phyloP scores from a whole-genome alignment of 169 alveolate species.

The Cryptosporidium parvum region DNA sequence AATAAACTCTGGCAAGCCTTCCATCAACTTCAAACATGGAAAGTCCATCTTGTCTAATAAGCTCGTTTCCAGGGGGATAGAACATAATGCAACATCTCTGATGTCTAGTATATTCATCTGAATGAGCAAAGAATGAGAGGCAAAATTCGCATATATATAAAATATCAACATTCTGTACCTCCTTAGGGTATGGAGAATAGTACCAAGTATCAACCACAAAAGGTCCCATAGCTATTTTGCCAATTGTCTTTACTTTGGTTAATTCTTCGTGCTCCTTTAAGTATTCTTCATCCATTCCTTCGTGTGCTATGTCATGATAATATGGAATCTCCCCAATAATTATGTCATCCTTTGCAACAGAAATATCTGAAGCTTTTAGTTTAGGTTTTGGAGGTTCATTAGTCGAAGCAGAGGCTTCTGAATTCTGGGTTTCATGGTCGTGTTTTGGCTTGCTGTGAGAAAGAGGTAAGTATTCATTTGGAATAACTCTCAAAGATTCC shows the following conservation, averaged over 20 bases:
- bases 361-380: conserved; percentile 35
- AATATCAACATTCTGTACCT: conserved; percentile 91
- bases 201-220: conserved; percentile 97
- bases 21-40: conserved; percentile 98
- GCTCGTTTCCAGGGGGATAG: conserved; percentile 99
- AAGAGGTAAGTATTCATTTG: conserved; percentile 64
- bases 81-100: conserved; percentile 87
- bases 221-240: conserved; percentile 92
- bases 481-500: conserved; percentile 82
- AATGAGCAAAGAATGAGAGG: conserved; percentile 85
- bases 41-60: conserved; percentile 92
- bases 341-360: conserved; percentile 44
- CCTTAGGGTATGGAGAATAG: conserved; percentile 97
- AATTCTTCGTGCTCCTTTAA: conserved; percentile 94
- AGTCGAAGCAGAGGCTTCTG: background rate
- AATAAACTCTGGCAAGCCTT: conserved; percentile 90
- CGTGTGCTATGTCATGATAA: conserved; percentile 78
- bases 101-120: conserved; percentile 90
- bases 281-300: conserved; percentile 93
- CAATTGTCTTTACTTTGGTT: conserved; percentile 94
- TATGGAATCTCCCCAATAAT: conserved; percentile 64
- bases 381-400: conserved; percentile 17
- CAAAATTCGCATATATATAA: conserved; percentile 97
- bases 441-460: conserved; percentile 48
- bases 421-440: conserved; percentile 4